Evolutionary conservation across 768 basidiomycete species (phyloP), one percentile per base, ranked within the genome.

Genomic region (Hirschioporus abietinus): DNA sequence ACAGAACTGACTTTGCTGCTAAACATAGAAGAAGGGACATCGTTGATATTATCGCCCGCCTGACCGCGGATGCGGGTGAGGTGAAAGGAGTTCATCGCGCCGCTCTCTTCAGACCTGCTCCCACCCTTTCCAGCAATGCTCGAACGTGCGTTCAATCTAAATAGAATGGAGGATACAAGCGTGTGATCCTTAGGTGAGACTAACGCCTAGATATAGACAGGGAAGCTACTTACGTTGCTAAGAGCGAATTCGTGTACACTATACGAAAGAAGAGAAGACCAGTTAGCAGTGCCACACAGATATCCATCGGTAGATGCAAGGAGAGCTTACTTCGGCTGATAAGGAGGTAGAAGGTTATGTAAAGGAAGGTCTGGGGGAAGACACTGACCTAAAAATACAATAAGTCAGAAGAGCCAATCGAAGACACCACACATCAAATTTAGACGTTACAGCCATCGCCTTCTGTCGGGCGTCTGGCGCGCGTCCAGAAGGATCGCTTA

Each of bases 191-290:
- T n/a, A n/a, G n/a, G n/a, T n/a, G n/a, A n/a, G n/a, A n/a, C n/a
- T n/a, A n/a, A n/a, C n/a, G n/a, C n/a, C n/a, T n/a, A n/a, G n/a
- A n/a, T n/a, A n/a, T n/a, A n/a, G n/a, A n/a, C n/a, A n/a, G n/a
- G n/a, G n/a, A n/a, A n/a, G n/a, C n/a, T 60, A 20, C 60, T 25
- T 61, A 61, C 63, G 63, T 64, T 34, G 63, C 63, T 7, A 64
- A 25, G 15, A 64, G 36, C 10, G 63, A 64, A 25, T 64, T 64
- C 34, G 34, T 64, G 63, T 64, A 64, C 63, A 64, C 34, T 61
- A 24, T 61, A 23, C 15, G 25, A 3, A 61, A 9, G 23, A 25
- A 8, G 8, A 8, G 30, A 30, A 30, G 30, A 30, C 2, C 30
- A 30, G 30, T 30, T 18, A 61, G 60, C 25, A 25, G 12, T 34